Conservation (phyloP, 1,139 yeast species). For the Suhomyces choctaworum region DNA sequence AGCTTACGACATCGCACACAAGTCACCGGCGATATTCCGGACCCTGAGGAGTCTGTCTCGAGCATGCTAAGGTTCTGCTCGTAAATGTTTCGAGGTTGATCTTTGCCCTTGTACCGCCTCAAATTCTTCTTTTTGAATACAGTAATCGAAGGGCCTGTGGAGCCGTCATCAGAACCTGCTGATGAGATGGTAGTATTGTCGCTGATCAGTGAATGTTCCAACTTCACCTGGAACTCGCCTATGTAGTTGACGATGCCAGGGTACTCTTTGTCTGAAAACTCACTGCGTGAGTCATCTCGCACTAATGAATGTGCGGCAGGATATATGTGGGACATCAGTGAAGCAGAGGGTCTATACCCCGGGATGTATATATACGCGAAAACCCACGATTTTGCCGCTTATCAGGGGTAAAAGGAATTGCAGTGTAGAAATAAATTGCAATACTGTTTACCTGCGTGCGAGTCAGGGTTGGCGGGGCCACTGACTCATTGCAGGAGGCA, state of each 20-base stretch:
- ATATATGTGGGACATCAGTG: conserved; percentile 6
- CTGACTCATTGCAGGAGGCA: too few species aligned
- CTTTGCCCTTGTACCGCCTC: conserved; percentile 14
- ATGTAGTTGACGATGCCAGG: conserved; percentile 17
- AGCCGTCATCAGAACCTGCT: conserved; percentile 10
- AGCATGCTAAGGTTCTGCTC: conserved; percentile 21
- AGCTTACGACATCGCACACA: conserved; percentile 28
- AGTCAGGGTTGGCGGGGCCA: too few species aligned
- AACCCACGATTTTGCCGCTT: too few species aligned
- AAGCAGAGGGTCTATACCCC: too few species aligned
- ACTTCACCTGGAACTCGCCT: conserved; percentile 20
- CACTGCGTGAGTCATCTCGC: conserved; percentile 5
- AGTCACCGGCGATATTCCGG: conserved; percentile 22
- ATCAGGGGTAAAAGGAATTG: too few species aligned
- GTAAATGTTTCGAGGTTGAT: conserved; percentile 18
- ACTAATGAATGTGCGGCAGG: neutral
- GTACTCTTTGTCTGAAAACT: conserved; percentile 15
- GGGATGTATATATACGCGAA: too few species aligned
- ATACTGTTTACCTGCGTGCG: too few species aligned
- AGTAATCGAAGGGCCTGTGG: conserved; percentile 18
- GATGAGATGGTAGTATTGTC: conserved; percentile 2
- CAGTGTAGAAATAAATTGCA: too few species aligned
- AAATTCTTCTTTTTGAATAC: conserved; percentile 27
- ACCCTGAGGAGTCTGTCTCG: conserved; percentile 17
- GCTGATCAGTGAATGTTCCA: conserved; percentile 4